A percentile compares a stretch with the other conserved stretches of the same genome.
Evolutionary conservation across 768 basidiomycete species (phyloP).

Genomic region (Lactifluus volemus): DNA sequence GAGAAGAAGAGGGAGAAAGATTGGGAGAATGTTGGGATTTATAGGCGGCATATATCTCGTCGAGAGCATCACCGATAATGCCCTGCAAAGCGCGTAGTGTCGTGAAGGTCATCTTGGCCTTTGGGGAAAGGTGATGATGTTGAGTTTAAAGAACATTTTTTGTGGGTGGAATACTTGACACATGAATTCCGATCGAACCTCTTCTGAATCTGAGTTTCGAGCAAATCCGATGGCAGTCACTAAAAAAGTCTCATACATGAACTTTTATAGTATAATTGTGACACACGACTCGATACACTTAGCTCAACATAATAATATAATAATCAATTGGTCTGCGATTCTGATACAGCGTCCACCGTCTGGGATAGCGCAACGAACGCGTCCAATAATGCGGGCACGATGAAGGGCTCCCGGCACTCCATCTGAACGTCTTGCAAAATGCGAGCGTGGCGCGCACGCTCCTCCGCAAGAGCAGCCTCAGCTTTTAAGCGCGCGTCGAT

Average conservation of each 20-base stretch:
- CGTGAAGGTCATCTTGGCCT: conserved; percentile 17
- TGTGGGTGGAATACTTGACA: neutral
- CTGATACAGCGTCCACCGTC: conserved; percentile 16
- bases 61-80: conserved; percentile 19
- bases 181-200: neutral
- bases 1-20: neutral
- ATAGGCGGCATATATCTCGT: conserved; percentile 19
- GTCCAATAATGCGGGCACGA: conserved; percentile 28
- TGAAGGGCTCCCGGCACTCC: conserved; percentile 24
- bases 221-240: neutral
- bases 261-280: neutral
- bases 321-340: neutral
- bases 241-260: neutral
- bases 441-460: conserved; percentile 7
- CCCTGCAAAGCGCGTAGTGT: conserved; percentile 19
- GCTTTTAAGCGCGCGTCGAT: neutral
- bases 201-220: neutral
- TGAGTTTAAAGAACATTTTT: neutral
- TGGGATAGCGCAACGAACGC: conserved; percentile 25
- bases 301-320: neutral
- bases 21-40: neutral
- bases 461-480: conserved; percentile 7
- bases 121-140: neutral
- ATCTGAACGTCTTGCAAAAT: conserved; percentile 10
- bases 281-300: neutral